Conservation (phyloP, 2,329 filamentous ascomycete genomes). For the Colletotrichum ledebouriae region DNA sequence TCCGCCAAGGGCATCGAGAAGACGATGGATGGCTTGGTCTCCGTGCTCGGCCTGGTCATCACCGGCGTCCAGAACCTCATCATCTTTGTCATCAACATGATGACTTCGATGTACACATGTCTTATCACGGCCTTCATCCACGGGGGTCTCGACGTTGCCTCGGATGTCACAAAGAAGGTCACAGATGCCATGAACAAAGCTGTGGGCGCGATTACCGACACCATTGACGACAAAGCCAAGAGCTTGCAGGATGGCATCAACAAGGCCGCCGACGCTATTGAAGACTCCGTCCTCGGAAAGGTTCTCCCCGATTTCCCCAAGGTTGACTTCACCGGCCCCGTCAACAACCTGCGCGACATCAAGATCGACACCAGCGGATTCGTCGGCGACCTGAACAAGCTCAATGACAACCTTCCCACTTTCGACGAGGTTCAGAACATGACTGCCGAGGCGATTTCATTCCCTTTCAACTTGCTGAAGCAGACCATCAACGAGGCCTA, state of each 20-base stretch:
- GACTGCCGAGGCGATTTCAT: constrained; percentile 78
- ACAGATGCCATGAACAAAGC: constrained; percentile 64
- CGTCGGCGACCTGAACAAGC: constrained; percentile 75
- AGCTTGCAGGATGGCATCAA: constrained; percentile 64
- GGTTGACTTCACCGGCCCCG: constrained; percentile 74
- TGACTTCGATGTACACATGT: constrained; percentile 91
- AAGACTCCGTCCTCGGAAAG: constrained; percentile 64
- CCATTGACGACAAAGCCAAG: constrained; percentile 69
- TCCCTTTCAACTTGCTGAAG: constrained; percentile 87
- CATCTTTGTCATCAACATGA: constrained; percentile 91
- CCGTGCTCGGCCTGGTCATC: constrained; percentile 82
- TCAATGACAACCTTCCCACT: constrained; percentile 84
- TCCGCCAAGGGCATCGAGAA: constrained; percentile 84
- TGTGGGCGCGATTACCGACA: constrained; percentile 68
- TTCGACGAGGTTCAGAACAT: constrained; percentile 88
- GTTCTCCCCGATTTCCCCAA: constrained; percentile 59
- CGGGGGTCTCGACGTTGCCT: constrained; percentile 79
- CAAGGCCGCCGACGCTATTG: constrained; percentile 59
- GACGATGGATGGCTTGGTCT: constrained; percentile 83
- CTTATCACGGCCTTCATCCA: constrained; percentile 87
- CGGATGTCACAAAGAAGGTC: constrained; percentile 65
- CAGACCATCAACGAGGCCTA: constrained; percentile 78
- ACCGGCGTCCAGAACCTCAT: constrained; percentile 89
- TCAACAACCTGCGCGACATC: constrained; percentile 78
- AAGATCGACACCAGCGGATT: constrained; percentile 76